Base-by-base conservation (phyloP, 768 basidiomycete genomes). In the Suillus americanus region DNA sequence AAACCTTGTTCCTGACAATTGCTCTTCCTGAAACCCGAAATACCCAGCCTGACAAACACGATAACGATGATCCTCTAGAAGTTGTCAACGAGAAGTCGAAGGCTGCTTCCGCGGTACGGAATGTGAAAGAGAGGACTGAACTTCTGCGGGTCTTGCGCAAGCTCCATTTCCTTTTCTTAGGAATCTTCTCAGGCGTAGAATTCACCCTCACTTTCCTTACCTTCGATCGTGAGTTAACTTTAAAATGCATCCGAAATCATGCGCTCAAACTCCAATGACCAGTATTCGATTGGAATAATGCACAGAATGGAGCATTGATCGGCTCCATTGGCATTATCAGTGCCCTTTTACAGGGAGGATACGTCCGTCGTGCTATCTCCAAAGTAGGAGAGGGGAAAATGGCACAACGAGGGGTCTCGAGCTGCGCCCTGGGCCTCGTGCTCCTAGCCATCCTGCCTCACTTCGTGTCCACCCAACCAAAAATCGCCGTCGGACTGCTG, bases 131-230 rank as follows among this genome's bases (percentile, higher is more conserved):
- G 62, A 85, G 92, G 40, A 77, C 94, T 62, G 66, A 72, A 28
- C 73, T 83, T 30, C 84, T 98, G 60, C 82, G 79, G 68, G 73
- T 80, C 10, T 80, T 96, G 51, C 87, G 89, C 45, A 77, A 79
- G 51, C 74, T 92, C 18, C 96, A 99, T 74, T 90, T 95, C 74
- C 75, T 89, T 54, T 99, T 98, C 81, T 79, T 99, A 65, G 85
- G 89, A 61, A 74, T 97, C 59, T 99, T 99, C 77, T 96, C 96
- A 2, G 97, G 96, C 14, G 86, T 97, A 59, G 97, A 99, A 74
- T 98, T 98, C 77, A 99, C 97, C 0, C 81, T 99, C 25, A 97
- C 95, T 0, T 99, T 99, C 82, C 80, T 98, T 55, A 97, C 92
- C 2, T 95, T 94, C 71, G 92, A 94, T 74, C 77, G 94, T 91